Percentiles rank a stretch among this genome's conserved stretches.
phyloP scores from a whole-genome alignment of 176 grass and related monocot species.

The Melocanna baccifera region DNA sequence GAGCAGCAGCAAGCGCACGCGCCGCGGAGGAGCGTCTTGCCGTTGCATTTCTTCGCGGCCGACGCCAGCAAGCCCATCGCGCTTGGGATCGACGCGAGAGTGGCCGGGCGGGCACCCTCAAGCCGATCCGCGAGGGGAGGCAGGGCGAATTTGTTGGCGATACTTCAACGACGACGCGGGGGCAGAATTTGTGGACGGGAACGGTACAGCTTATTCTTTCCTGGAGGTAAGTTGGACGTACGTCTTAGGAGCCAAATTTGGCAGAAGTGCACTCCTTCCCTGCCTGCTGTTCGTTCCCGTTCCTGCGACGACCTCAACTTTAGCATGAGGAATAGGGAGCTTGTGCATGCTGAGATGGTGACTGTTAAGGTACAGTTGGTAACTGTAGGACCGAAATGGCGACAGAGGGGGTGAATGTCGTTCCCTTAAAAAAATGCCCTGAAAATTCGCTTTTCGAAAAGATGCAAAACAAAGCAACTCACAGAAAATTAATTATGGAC shows the following conservation, averaged over 20 bases:
- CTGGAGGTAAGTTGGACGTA: background rate
- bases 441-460: too few relatives aligned
- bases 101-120: conserved; percentile 30
- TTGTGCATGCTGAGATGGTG: background rate
- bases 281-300: background rate
- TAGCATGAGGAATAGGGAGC: background rate
- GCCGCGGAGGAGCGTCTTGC: conserved; percentile 33
- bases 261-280: background rate
- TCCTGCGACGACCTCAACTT: background rate
- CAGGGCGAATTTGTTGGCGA: background rate
- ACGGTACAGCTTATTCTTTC: background rate
- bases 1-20: conserved; percentile 15
- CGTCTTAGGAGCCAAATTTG: conserved; percentile 19
- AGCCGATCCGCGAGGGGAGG: conserved; percentile 25
- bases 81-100: conserved; percentile 46
- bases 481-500: too few relatives aligned
- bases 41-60: conserved; percentile 41
- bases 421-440: too few relatives aligned
- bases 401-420: too few relatives aligned
- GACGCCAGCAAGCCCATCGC: conserved; percentile 40
- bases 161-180: conserved; percentile 29
- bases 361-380: background rate
- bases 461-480: too few relatives aligned
- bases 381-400: too few relatives aligned
- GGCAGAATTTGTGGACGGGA: conserved; percentile 35